These are phyloP conservation scores for Fagopyrum homotropicum DNA, from an alignment of 148 eudicot genomes.

Conservation along the genomic window DNA sequence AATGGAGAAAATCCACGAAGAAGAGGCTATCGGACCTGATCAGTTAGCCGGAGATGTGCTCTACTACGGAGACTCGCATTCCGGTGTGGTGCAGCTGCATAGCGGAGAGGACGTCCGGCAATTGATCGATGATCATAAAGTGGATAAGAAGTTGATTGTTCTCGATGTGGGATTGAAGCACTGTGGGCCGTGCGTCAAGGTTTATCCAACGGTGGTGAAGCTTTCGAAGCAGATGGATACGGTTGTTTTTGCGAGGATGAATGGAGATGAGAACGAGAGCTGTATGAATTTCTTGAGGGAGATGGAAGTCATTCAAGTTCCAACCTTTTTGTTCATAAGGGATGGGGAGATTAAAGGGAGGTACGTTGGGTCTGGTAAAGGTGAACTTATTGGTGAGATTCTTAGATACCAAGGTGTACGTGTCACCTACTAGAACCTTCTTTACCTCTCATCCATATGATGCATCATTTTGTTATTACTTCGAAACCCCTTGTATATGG, in stretches of 20 bases:
- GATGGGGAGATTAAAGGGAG: conserved; percentile 81
- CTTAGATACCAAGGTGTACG: conserved; percentile 92
- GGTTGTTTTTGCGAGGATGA: conserved; percentile 86
- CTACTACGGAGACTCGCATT: conserved; percentile 85
- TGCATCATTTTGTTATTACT: too few species aligned
- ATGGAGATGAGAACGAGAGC: conserved; percentile 92
- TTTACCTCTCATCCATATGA: too few species aligned
- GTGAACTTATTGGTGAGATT: conserved; percentile 85
- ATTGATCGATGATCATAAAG: conserved; percentile 47
- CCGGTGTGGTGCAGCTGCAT: conserved; percentile 71
- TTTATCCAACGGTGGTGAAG: conserved; percentile 89
- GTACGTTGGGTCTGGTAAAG: conserved; percentile 91
- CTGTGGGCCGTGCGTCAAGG: conserved; percentile 97
- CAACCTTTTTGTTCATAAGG: conserved; percentile 88
- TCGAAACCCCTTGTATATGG: too few species aligned
- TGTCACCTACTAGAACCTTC: conserved; percentile 44
- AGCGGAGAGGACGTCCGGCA: conserved; percentile 59
- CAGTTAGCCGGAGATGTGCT: conserved; percentile 65
- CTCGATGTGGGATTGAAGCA: conserved; percentile 89
- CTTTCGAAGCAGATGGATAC: conserved; percentile 69
- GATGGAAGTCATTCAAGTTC: conserved; percentile 82
- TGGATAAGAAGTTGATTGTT: conserved; percentile 46
- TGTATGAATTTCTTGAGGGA: conserved; percentile 84
- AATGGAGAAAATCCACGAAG: conserved; percentile 86
- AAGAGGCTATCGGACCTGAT: conserved; percentile 76